Base-by-base conservation (phyloP, 352 stramenopile genomes). In the Globisporangium carolinianum region DNA sequence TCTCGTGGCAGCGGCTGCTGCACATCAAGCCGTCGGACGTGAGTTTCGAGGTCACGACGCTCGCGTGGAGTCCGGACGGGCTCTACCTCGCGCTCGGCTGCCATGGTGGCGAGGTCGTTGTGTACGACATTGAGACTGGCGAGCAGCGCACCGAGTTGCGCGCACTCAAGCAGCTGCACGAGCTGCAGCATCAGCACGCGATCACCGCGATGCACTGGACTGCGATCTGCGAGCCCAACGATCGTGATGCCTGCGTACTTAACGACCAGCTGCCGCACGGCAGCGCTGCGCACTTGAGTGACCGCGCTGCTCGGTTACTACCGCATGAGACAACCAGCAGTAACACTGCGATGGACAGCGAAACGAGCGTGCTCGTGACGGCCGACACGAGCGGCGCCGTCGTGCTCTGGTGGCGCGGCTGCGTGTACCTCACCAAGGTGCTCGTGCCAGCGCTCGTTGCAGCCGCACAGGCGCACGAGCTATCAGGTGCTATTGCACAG, bases 1-100 rank as follows among this genome's bases (percentile, higher is more conserved):
- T 87, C 0, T 87, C 76, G 12, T 94, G 83, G 83, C 83, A 91
- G 51, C 81, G 79, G 8, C 50, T 90, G 55, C 48, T 94, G 50
- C 79, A 90, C 41, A 57, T 90, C 47, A 86, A 87, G 57, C 68
- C 78, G 17, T 77, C 78, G 2, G 75, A 90, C 32, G 65, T 88
- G 15, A 55, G 53, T 14, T 79, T 83, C 4, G 70, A 86, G 48
- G 79, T 89, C 55, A 51, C 71, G 57, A 62, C 66, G 8, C 10
- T 94, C 35, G 73, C 51, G 24, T 94, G 83, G 83, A 83, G 72
- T 58, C 81, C 81, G 1, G 72, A 91, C 47, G 83, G 83, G 7
- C 64, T 77, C 51, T 68, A 69, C 42, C 68, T 94, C 8, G 81
- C 81, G 32, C 76, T 91, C 36, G 83, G 83, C 11, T 78, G 76